Evolutionary conservation across 2,329 filamentous ascomycete species (phyloP), one percentile per base, ranked within the genome.

Genomic region (Sporothrix humicola): DNA sequence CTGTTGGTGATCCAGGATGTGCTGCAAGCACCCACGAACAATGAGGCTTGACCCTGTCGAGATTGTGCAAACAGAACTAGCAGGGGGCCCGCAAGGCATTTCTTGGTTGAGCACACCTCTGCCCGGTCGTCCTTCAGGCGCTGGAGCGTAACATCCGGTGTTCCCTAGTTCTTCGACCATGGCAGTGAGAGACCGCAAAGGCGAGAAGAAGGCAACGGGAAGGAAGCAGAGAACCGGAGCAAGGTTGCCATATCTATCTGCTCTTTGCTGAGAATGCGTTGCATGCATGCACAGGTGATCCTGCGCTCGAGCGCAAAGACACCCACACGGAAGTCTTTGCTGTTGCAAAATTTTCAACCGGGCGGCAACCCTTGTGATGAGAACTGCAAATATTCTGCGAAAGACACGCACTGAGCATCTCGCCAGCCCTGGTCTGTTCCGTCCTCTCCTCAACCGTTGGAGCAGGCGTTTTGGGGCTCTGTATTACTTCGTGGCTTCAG

Each of bases 81-180:
- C 42, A 66, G 61, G 58, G 42, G 42, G 12, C 31, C 54, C 61
- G n/a, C 42, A 9, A 26, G 20, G 42, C 42, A 48, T 48, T 26
- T 66, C 61, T 26, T 66, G 61, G 61, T 48, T 66, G 61, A 66
- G 61, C 61, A 66, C 42, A 46, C 61, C 20, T 48, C 61, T 66
- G 61, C 61, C 61, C 61, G 61, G 61, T 66, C n/a, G 15, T 46
- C 3, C n/a, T 48, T 48, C 61, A 26, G 42, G 42, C 61, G 9
- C 61, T 66, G 20, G 12, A 12, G 48, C n/a, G 61, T 66, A 48
- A 37, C 61, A 66, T 66, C 61, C 61, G 61, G 20, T 46, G 61
- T 48, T 12, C 61, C 61, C 61, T 42, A 66, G 61, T 26, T 26
- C 68, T 56, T 23, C 10, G 31, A 46, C 37, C 31, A 46, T 37